Conservation (phyloP, 2,329 filamentous ascomycete species). For the Endothia cerciana region DNA sequence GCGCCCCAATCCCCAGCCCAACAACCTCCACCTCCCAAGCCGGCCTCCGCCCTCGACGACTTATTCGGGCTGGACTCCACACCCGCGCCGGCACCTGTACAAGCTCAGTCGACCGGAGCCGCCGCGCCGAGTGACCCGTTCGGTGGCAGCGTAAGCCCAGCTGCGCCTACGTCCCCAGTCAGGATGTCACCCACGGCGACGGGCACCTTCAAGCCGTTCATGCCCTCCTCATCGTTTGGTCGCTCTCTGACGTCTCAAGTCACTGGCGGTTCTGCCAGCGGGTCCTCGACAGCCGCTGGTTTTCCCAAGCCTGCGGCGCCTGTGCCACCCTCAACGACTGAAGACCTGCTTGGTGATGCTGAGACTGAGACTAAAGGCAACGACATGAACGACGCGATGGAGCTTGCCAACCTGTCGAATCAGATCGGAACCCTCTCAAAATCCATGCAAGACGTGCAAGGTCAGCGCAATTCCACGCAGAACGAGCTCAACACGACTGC, state of each 20-base stretch:
- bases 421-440: conserved; percentile 89
- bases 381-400: conserved; percentile 86
- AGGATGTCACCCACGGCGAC: conserved; percentile 51
- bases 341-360: conserved; percentile 89
- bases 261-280: conserved; percentile 63
- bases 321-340: conserved; percentile 51
- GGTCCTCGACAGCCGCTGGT: conserved; percentile 28
- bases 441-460: conserved; percentile 92
- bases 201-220: conserved; percentile 80
- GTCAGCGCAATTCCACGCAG: conserved; percentile 77
- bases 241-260: conserved; percentile 76
- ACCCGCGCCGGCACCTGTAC: conserved; percentile 54
- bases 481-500: conserved; percentile 80
- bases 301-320: conserved; percentile 38
- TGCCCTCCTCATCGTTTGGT: conserved; percentile 91
- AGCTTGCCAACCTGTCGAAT: conserved; percentile 94
- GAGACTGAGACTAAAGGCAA: conserved; percentile 75
- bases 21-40: conserved; percentile 43
- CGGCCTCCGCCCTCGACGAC: conserved; percentile 80
- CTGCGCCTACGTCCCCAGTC: conserved; percentile 58
- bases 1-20: conserved; percentile 44
- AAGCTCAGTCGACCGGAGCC: conserved; percentile 74
- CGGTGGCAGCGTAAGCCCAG: conserved; percentile 50
- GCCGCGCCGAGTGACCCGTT: conserved; percentile 67
- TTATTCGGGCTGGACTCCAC: conserved; percentile 87